phyloP scores from a whole-genome alignment of 768 basidiomycete species.

The Trametes sanguinea region DNA sequence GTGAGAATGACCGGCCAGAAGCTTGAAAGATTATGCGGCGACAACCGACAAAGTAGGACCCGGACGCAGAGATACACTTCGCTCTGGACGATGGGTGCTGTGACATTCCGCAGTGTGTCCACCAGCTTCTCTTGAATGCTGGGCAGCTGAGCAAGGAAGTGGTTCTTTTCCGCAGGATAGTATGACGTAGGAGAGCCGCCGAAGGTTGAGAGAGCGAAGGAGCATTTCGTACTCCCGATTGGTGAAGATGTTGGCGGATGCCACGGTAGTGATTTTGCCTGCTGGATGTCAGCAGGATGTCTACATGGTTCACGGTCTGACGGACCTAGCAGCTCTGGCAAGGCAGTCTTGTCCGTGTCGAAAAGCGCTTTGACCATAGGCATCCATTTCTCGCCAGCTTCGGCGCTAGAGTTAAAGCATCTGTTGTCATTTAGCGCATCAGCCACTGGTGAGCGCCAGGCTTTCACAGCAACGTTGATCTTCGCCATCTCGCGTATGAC shows the following conservation, averaged over 20 bases:
- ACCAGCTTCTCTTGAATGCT: conserved; percentile 97
- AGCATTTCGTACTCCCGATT: conserved; percentile 95
- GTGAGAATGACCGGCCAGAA: conserved; percentile 97
- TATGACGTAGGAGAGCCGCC: conserved; percentile 85
- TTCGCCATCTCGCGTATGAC: conserved; percentile 79
- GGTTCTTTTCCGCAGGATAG: conserved; percentile 88
- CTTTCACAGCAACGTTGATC: conserved; percentile 74
- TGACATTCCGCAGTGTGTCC: conserved; percentile 79
- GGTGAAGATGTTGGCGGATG: conserved; percentile 95
- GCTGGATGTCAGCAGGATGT: conserved; percentile 16
- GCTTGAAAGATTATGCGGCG: conserved; percentile 87
- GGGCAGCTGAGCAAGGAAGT: conserved; percentile 86
- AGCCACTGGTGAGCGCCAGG: conserved; percentile 78
- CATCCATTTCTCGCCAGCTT: conserved; percentile 66
- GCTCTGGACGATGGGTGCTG: conserved; percentile 83
- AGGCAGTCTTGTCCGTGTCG: conserved; percentile 82
- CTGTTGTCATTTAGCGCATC: conserved; percentile 86
- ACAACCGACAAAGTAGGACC: conserved; percentile 86
- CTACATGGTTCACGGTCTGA: conserved; percentile 16
- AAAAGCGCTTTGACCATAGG: conserved; percentile 78
- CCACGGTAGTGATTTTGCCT: conserved; percentile 79
- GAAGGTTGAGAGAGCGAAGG: conserved; percentile 79
- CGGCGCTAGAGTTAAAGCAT: conserved; percentile 75
- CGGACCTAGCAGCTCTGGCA: conserved; percentile 81
- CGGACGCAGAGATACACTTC: conserved; percentile 95